These are phyloP conservation scores for Saccharomycopsis guyanensis DNA, from an alignment of 805 yeast genomes.

Conservation along the genomic window DNA sequence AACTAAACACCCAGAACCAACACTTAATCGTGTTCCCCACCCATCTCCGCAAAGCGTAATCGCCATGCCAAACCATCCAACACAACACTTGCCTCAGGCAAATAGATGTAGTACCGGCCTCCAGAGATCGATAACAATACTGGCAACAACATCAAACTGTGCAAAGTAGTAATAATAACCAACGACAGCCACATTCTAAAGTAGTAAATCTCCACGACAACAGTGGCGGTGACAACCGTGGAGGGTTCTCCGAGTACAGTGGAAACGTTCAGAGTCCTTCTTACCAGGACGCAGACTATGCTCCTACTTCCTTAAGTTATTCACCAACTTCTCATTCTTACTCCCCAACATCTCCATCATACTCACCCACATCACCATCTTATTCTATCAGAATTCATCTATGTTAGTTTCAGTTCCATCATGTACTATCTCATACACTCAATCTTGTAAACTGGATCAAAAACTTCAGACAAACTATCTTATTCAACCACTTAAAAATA, in stretches of 20 bases:
- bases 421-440: no score
- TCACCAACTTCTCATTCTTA: conserved; percentile 44
- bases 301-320: conserved; percentile 48
- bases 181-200: conserved; percentile 91
- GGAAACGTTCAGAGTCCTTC: conserved; percentile 41
- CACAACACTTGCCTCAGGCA: conserved; percentile 29
- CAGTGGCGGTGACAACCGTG: conserved; percentile 77
- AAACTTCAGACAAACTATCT: no score
- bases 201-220: conserved; percentile 81
- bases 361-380: conserved; percentile 71
- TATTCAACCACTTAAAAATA: no score
- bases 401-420: no score
- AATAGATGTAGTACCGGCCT: conserved; percentile 43
- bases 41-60: conserved; percentile 17
- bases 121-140: conserved; percentile 59
- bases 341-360: conserved; percentile 57
- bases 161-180: conserved; percentile 68
- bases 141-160: conserved; percentile 74
- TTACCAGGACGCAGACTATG: conserved; percentile 41
- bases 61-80: conserved; percentile 27
- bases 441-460: no score
- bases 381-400: no score
- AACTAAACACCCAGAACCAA: no score
- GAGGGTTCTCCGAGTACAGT: conserved; percentile 54
- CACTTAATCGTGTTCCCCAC: conserved; percentile 14